Evolutionary conservation across 2,329 filamentous ascomycete species (phyloP).

Genomic region (Basipetospora chlamydospora): DNA sequence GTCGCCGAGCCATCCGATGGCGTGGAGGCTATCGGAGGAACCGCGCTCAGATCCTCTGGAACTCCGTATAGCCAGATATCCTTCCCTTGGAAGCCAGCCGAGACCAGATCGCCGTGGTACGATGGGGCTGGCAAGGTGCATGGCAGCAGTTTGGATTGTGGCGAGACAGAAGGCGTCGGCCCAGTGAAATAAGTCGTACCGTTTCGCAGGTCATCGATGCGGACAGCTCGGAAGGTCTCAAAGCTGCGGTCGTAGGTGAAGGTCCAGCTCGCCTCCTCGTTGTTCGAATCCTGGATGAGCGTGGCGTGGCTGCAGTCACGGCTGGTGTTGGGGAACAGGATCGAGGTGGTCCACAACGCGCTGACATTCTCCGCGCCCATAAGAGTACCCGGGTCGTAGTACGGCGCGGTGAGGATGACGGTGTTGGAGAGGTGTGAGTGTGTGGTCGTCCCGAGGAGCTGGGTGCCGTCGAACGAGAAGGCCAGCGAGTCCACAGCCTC

Average conservation of each 20-base stretch:
- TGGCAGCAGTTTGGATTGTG: slow-evolving; percentile 47
- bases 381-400: slow-evolving; percentile 57
- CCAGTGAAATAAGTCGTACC: slow-evolving; percentile 70
- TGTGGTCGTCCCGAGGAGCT: slow-evolving; percentile 62
- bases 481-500: slow-evolving; percentile 58
- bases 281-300: slow-evolving; percentile 44
- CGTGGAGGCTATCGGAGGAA: slow-evolving; percentile 12
- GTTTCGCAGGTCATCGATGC: slow-evolving; percentile 59
- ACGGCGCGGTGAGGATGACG: slow-evolving; percentile 65
- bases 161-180: slow-evolving; percentile 37
- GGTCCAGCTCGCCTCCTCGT: slow-evolving; percentile 58
- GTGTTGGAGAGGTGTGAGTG: slow-evolving; percentile 51
- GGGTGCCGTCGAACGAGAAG: slow-evolving; percentile 66
- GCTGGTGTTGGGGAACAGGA: slow-evolving; percentile 70
- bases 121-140: slow-evolving; percentile 56
- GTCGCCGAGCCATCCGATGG: slow-evolving; percentile 17
- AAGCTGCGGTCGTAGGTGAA: slow-evolving; percentile 66
- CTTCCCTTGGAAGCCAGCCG: slow-evolving; percentile 56
- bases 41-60: slow-evolving; percentile 55
- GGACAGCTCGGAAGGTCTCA: slow-evolving; percentile 63
- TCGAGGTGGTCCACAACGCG: slow-evolving; percentile 73
- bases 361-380: slow-evolving; percentile 54
- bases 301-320: slow-evolving; percentile 66
- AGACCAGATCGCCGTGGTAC: slow-evolving; percentile 55
- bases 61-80: slow-evolving; percentile 70